A percentile compares a stretch with the other conserved stretches of the same genome.
Conservation (phyloP, 768 basidiomycete genomes). For the Mycena albidolilacea region DNA sequence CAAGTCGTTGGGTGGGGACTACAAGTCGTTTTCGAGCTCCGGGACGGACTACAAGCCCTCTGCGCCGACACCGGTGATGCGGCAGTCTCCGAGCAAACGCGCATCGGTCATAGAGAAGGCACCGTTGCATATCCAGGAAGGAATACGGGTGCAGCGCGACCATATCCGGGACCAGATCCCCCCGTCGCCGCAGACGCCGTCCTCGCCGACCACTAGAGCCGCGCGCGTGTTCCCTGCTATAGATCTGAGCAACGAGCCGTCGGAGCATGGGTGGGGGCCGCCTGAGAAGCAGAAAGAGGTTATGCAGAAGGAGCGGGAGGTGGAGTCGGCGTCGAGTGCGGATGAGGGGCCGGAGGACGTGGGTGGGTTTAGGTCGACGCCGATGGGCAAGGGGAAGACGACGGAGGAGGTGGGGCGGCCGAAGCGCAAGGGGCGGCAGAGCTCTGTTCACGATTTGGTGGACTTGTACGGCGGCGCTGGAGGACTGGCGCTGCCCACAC, state of each 20-base stretch:
- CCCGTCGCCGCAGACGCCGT: slow-evolving; percentile 43
- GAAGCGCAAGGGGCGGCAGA: slow-evolving; percentile 73
- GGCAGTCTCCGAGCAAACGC: slow-evolving; percentile 81
- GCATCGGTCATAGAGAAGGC: slow-evolving; percentile 74
- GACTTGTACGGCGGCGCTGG: slow-evolving; percentile 80
- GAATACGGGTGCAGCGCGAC: slow-evolving; percentile 55
- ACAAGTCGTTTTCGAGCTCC: neutral
- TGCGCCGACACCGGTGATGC: slow-evolving; percentile 64
- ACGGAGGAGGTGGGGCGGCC: slow-evolving; percentile 47
- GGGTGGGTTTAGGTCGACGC: slow-evolving; percentile 45
- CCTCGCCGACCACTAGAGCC: slow-evolving; percentile 37
- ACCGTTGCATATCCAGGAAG: slow-evolving; percentile 56
- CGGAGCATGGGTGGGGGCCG: slow-evolving; percentile 32
- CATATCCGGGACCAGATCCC: slow-evolving; percentile 43
- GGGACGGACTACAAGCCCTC: neutral
- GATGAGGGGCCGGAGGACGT: slow-evolving; percentile 71
- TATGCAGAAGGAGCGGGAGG: slow-evolving; percentile 46
- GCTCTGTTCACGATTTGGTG: slow-evolving; percentile 88
- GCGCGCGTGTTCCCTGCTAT: slow-evolving; percentile 46
- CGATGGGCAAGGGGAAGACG: slow-evolving; percentile 40
- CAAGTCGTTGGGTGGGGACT: slow-evolving; percentile 5
- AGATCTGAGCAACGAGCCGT: slow-evolving; percentile 63
- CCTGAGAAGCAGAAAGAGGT: slow-evolving; percentile 38
- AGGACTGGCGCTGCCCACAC: slow-evolving; percentile 44
- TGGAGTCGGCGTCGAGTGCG: slow-evolving; percentile 69